Evolutionary conservation across 768 basidiomycete species (phyloP).

Genomic region (Calocera viscosa): DNA sequence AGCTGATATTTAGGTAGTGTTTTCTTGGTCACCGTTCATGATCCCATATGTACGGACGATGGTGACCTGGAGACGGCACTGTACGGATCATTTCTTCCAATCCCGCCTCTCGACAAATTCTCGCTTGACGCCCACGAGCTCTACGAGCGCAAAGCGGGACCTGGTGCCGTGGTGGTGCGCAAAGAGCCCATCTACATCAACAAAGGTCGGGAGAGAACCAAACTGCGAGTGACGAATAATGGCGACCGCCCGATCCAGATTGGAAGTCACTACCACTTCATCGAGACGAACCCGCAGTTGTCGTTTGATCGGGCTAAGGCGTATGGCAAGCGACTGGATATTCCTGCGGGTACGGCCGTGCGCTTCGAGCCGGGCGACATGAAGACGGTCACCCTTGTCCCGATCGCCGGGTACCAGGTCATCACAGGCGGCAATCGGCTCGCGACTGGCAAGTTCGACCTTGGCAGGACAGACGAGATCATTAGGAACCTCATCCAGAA

Average conservation of each 20-base stretch:
- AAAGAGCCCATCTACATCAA: conserved; percentile 64
- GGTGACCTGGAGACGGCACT: conserved; percentile 73
- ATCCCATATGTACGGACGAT: conserved; percentile 75
- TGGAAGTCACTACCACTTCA: conserved; percentile 90
- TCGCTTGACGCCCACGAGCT: conserved; percentile 39
- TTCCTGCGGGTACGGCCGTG: conserved; percentile 87
- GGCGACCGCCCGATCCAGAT: conserved; percentile 92
- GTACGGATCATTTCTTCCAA: conserved; percentile 87
- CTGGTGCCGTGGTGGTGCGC: conserved; percentile 64
- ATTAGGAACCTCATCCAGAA: conserved; percentile 38
- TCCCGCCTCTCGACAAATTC: conserved; percentile 56
- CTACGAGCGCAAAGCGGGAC: conserved; percentile 43
- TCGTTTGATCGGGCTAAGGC: conserved; percentile 71
- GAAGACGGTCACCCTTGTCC: conserved; percentile 71
- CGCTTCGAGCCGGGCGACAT: conserved; percentile 89
- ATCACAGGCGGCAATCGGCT: conserved; percentile 72
- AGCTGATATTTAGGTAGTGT: conserved; percentile 36
- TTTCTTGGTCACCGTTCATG: conserved; percentile 95
- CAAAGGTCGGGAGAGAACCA: conserved; percentile 52
- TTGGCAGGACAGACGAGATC: conserved; percentile 35
- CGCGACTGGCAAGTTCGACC: conserved; percentile 44
- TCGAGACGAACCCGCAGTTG: conserved; percentile 73
- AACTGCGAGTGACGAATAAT: conserved; percentile 69
- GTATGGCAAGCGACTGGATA: conserved; percentile 80
- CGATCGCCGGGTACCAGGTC: conserved; percentile 56